phyloP scores from a whole-genome alignment of 148 eudicot genomes.

The Mesembryanthemum crystallinum region DNA sequence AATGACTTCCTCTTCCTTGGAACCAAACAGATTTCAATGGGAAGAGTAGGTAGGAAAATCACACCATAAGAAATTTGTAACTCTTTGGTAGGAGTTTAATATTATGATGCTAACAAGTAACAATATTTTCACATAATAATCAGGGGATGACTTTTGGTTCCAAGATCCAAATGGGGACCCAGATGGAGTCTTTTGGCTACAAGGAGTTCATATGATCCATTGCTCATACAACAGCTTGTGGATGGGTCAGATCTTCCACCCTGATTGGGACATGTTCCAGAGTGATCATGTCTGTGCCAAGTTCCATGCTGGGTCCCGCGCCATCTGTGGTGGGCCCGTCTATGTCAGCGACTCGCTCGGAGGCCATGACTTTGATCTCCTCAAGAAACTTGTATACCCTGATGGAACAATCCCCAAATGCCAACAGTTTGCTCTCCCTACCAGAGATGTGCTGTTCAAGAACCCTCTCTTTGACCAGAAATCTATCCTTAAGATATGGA shows the following conservation, averaged over 20 bases:
- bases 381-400: constrained; percentile 51
- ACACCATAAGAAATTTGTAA: too few relatives aligned
- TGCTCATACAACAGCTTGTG: constrained; percentile 72
- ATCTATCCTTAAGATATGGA: constrained; percentile 63
- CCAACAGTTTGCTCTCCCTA: constrained; percentile 54
- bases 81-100: background rate
- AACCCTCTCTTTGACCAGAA: constrained; percentile 54
- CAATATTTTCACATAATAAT: background rate
- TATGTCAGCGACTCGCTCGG: constrained; percentile 60
- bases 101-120: background rate
- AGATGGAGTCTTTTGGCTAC: constrained; percentile 64
- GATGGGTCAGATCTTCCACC: constrained; percentile 71
- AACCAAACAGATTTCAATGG: constrained; percentile 56
- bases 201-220: constrained; percentile 74
- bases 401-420: constrained; percentile 68
- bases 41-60: constrained; percentile 52
- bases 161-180: constrained; percentile 70
- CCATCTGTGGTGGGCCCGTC: constrained; percentile 67
- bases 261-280: constrained; percentile 82
- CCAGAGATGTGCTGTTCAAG: constrained; percentile 63
- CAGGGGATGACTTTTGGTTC: constrained; percentile 75
- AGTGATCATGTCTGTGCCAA: constrained; percentile 55
- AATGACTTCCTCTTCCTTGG: constrained; percentile 71
- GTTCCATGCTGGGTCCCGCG: constrained; percentile 64
- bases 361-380: constrained; percentile 53